Evolutionary conservation across 2,329 filamentous ascomycete species (phyloP), one percentile per base, ranked within the genome.

Genomic region (Huntiella savannae): DNA sequence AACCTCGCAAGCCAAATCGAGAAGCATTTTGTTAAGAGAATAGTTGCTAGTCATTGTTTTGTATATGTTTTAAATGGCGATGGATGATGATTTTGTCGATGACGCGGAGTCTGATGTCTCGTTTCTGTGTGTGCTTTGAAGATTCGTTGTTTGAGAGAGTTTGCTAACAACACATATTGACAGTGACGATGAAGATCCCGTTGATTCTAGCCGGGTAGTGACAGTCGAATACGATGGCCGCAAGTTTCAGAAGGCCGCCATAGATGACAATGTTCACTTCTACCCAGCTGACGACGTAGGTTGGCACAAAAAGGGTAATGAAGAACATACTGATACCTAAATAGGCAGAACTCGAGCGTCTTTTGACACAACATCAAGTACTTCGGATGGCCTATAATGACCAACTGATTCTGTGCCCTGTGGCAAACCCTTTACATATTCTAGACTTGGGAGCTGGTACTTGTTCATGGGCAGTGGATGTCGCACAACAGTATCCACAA

Each of bases 361-460:
- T 43, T 12, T 32, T 32, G 5, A 8, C 13, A 2, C 40, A 46
- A n/a, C 48, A 49, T 10, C n/a, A 37, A 7, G 44, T 49, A 6
- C 40, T 46, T n/a, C 13, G 35, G 5, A 16, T n/a, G 11, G 48
- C 39, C 16, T 49, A 39, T 16, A 36, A 49, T 5, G 43, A 40
- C 3, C 19, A 15, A 3, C 34, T 46, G 12, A 33, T 46, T 16
- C 38, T 46, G 10, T 32, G 22, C 2, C 44, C 44, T 10, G 17
- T 46, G 12, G n/a, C 28, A n/a, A 32, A 44, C 10, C 48, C 43
- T 10, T 12, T 17, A 7, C 3, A 22, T 4, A 46, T 49, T n/a
- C 33, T 49, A 22, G 48, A 49, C 35, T 49, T 44, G 12, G 48
- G 48, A n/a, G 35, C 48, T 1, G 48, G 48, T 1, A 39, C 48